Evolutionary conservation across 768 basidiomycete genomes (phyloP), one percentile per base, ranked within the genome.

Genomic region (Mycena vulgaris): DNA sequence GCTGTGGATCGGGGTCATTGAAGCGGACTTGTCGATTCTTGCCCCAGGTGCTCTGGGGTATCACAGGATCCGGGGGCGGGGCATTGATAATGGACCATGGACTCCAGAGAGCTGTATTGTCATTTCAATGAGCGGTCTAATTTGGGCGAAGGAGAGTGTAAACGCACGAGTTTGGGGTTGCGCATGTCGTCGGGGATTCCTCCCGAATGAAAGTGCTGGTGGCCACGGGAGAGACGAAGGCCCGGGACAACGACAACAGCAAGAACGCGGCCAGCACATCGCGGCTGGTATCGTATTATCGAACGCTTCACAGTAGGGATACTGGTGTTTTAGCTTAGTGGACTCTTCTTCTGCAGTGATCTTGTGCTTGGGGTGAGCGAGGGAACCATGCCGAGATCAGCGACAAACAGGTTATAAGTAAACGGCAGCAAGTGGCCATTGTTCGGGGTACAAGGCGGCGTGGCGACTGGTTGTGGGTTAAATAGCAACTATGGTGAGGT

Each of bases 231-330:
- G 27, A 8, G 63, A 21, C 13, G 56, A 45, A 13, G 40, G 23
- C 23, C 30, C 47, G 10, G 68, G 62, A 33, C 68, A 60, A 16
- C 63, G 49, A 59, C 68, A 64, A 17, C 48, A 64, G n/a, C 51
- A 33, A 21, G 47, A 27, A 13, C 68, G 63, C 10, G 62, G 68
- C 56, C 62, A 64, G 42, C 63, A 64, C 68, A 69, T 69, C 25
- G 14, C 31, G 17, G 39, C 16, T 25, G 47, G 17, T 40, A 28
- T 55, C 23, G 33, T n/a, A 23, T 56, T 13, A 33, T 52, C 11
- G n/a, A 19, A 3, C 25, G 51, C 5, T 28, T 49, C 27, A 13
- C 45, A 7, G 48, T 25, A 4, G 27, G 30, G 8, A 52, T 35
- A 13, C 33, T 55, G 39, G 52, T 28, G 2, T 17, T 39, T 37